Evolutionary conservation across 1,284 basidiomycete genomes (phyloP).

Genomic region (Ceratobasidium sp.): DNA sequence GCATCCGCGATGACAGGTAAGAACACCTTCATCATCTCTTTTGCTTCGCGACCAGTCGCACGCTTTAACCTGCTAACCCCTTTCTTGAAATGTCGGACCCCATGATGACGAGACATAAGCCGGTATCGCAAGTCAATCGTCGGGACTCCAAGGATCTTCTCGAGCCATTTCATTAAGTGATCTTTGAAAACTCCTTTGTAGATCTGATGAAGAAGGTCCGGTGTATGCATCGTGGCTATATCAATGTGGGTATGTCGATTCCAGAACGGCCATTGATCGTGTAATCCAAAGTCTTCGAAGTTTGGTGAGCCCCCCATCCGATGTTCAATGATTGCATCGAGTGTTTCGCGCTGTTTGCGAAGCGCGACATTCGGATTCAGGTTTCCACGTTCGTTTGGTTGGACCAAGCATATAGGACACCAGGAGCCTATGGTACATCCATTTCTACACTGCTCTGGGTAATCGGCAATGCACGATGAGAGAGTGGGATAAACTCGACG

Average conservation of each 20-base stretch:
- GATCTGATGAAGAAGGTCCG: slow-evolving; percentile 61
- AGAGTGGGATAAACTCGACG: slow-evolving; percentile 43
- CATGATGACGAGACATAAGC: slow-evolving; percentile 56
- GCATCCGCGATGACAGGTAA: slow-evolving; percentile 49
- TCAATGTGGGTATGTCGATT: not conserved
- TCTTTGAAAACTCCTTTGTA: slow-evolving; percentile 61
- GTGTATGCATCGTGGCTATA: slow-evolving; percentile 51
- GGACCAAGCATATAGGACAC: slow-evolving; percentile 37
- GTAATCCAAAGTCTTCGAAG: slow-evolving; percentile 11
- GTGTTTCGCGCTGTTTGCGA: not conserved
- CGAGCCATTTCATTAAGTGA: slow-evolving; percentile 60
- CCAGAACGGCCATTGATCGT: slow-evolving; percentile 9
- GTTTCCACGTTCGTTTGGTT: slow-evolving; percentile 20
- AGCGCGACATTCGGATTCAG: not conserved
- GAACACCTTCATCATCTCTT: slow-evolving; percentile 54
- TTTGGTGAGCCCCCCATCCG: not conserved
- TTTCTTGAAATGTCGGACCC: slow-evolving; percentile 58
- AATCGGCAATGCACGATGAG: slow-evolving; percentile 46
- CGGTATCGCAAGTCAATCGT: slow-evolving; percentile 58
- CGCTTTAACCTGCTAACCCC: slow-evolving; percentile 58
- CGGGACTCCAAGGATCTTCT: slow-evolving; percentile 51
- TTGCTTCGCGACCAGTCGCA: slow-evolving; percentile 57
- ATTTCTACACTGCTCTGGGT: slow-evolving; percentile 44
- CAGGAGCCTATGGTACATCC: slow-evolving; percentile 18
- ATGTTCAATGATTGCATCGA: not conserved